phyloP scores from a whole-genome alignment of 106 monocot genomes.

The Dendrobium chrysotoxum region DNA sequence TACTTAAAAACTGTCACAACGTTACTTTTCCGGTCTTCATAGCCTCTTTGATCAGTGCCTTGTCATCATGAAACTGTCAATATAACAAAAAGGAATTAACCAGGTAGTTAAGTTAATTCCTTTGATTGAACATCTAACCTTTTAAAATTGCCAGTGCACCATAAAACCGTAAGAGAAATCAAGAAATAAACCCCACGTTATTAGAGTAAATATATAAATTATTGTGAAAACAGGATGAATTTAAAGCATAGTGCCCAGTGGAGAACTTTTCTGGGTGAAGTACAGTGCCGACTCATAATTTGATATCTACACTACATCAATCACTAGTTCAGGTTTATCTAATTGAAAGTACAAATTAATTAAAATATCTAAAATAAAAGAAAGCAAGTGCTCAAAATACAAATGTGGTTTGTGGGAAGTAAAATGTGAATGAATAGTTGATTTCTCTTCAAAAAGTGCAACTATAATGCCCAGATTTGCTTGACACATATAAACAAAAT shows the following conservation, averaged over 20 bases:
- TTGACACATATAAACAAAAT: too few relatives aligned
- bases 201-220: neutral
- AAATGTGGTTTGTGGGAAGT: too few relatives aligned
- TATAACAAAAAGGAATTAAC: conserved; percentile 7
- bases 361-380: too few relatives aligned
- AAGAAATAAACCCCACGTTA: neutral
- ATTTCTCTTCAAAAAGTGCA: too few relatives aligned
- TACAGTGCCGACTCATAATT: too few relatives aligned
- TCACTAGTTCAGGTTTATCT: too few relatives aligned
- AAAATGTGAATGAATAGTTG: too few relatives aligned
- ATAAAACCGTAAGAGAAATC: neutral
- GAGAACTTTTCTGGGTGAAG: too few relatives aligned
- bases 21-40: conserved; percentile 68
- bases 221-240: neutral
- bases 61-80: conserved; percentile 88
- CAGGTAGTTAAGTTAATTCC: neutral
- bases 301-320: too few relatives aligned
- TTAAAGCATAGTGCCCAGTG: neutral
- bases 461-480: too few relatives aligned
- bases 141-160: neutral
- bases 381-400: too few relatives aligned
- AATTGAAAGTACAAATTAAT: too few relatives aligned
- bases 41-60: conserved; percentile 65
- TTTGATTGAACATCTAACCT: neutral
- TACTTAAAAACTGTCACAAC: conserved; percentile 2